Conservation (phyloP, 2,329 filamentous ascomycete species). For the Paraphaeosphaeria minitans region DNA sequence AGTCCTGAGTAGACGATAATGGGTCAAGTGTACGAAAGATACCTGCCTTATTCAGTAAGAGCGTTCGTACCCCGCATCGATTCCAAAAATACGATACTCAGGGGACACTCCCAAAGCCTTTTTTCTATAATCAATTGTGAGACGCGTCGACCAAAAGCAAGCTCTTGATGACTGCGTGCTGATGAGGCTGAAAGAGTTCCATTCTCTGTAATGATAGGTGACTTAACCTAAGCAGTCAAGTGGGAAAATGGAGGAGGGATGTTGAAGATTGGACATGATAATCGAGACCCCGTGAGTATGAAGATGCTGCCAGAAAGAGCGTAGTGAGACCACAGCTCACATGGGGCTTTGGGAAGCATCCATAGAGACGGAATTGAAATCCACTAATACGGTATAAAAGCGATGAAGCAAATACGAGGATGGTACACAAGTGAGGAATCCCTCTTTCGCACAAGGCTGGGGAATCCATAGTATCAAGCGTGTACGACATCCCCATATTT, state of each 20-base stretch:
- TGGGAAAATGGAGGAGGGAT: too few species aligned
- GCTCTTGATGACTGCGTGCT: too few species aligned
- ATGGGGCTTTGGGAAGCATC: conserved; percentile 8
- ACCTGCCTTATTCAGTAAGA: background rate
- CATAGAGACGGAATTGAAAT: background rate
- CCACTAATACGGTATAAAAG: background rate
- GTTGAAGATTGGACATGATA: too few species aligned
- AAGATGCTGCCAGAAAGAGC: conserved; percentile 16
- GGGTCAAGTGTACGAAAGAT: background rate
- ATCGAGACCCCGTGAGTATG: too few species aligned
- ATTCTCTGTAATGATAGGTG: too few species aligned
- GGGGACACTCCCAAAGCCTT: background rate
- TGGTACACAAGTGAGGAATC: background rate
- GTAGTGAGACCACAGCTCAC: conserved; percentile 19
- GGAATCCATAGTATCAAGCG: background rate
- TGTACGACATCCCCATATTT: background rate
- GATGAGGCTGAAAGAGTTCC: too few species aligned
- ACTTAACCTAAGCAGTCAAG: too few species aligned
- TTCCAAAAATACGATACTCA: background rate
- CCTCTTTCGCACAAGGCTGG: background rate
- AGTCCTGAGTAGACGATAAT: background rate
- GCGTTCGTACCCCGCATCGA: background rate
- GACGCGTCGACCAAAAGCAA: too few species aligned
- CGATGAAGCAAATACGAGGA: too few species aligned
- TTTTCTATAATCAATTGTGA: too few species aligned